Evolutionary conservation across 306 rosid species (phyloP), one percentile per base, ranked within the genome.

Genomic region (Lotus japonicus): DNA sequence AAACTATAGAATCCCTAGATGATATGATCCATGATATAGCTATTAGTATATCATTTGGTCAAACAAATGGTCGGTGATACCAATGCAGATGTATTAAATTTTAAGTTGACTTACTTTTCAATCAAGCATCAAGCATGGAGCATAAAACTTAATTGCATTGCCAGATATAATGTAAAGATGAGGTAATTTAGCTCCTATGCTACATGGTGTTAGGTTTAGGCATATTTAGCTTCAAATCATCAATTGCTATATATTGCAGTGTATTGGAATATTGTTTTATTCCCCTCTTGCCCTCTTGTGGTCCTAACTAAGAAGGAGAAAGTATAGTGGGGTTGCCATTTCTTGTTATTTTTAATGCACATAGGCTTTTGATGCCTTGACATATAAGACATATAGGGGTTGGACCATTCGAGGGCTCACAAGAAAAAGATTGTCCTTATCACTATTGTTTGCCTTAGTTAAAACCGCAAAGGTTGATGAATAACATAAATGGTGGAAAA

Each of bases 1-100:
- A 46, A 46, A 18, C 51, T 45, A 46, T 65, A 65, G 7, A 23
- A 48, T 6, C 48, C 42, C 11, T 7, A 12, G 14, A 0, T 45
- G 58, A 59, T 58, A 21, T 21, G 26, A 21, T 21, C 26, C 76
- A 41, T 46, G 31, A 11, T 46, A 50, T 66, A 35, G 36, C 16
- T 45, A 46, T 26, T 39, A n/a, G n/a, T n/a, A n/a, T n/a, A 71
- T 48, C 43, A 58, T 71, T 71, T 8, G 68, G 76, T 71, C 69
- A 68, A 55, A 68, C 61, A 9, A 46, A 11, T 16, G 56, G 75
- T 58, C 38, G 60, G 28, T 26, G 2, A 28, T 56, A 2, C 6
- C 33, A 7, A 19, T 36, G 55, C 64, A 23, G 1, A 26, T 56
- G 35, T 23, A 23, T 55, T 42, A 23, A 68, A 4, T 58, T 59